Conservation (phyloP, 2,329 filamentous ascomycete genomes). For the Truncatella angustata region DNA sequence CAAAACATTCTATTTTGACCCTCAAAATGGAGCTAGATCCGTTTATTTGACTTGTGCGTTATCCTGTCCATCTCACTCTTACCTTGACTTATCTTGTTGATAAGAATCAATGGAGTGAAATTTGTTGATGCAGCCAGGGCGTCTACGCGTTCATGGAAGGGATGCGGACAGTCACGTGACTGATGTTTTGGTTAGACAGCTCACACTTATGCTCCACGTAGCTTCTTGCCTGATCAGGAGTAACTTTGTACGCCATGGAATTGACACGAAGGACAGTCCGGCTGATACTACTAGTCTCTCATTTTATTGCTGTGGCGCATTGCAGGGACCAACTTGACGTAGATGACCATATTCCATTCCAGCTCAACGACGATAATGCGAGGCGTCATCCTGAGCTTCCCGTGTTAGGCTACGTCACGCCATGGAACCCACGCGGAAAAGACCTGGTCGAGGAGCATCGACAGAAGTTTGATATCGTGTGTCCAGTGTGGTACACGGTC, state of each 20-base stretch:
- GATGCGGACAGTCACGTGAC: no score
- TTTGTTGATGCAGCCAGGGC: no score
- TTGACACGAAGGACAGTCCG: not conserved
- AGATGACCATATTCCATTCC: not conserved
- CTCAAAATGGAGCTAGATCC: no score
- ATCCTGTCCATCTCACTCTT: no score
- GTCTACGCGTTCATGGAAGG: no score
- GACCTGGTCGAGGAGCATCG: constrained; percentile 18
- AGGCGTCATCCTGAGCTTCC: not conserved
- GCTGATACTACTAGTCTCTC: not conserved
- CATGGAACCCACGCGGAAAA: constrained; percentile 20
- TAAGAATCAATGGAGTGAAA: no score
- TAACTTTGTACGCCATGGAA: not conserved
- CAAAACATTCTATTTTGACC: no score
- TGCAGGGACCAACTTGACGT: not conserved
- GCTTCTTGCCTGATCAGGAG: no score
- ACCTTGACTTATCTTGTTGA: no score
- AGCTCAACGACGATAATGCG: not conserved
- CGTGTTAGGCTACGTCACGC: constrained; percentile 19
- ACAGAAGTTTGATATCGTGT: constrained; percentile 19
- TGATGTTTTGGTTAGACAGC: no score
- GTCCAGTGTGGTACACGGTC: constrained; percentile 21
- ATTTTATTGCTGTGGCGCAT: not conserved
- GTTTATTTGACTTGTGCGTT: no score
- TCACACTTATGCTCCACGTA: no score